Evolutionary conservation across 139 green algal species (phyloP).

Genomic region (Chlamydomonas sp.): DNA sequence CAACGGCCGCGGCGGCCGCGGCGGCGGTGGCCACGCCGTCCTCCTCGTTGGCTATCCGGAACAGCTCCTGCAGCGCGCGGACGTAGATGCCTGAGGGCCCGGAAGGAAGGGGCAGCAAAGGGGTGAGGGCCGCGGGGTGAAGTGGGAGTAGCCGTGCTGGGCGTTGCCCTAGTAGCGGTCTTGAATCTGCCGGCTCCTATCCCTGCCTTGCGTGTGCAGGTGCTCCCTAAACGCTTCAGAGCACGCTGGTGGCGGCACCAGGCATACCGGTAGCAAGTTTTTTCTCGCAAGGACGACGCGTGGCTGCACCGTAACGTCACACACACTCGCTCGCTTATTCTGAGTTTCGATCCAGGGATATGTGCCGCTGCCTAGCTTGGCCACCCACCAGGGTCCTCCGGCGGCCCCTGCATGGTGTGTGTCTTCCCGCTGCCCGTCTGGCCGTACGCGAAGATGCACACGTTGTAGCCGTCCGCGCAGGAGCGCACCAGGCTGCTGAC

Average conservation of each 20-base stretch:
- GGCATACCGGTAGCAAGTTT: background rate
- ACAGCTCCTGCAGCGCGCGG: constrained; percentile 56
- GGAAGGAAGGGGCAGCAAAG: too few relatives aligned
- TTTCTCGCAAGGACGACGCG: background rate
- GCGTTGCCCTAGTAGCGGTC: too few relatives aligned
- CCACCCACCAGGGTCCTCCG: constrained; percentile 41
- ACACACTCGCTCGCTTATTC: too few relatives aligned
- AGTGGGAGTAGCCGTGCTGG: too few relatives aligned
- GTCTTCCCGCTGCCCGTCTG: constrained; percentile 90
- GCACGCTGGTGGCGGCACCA: too few relatives aligned
- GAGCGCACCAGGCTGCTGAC: constrained; percentile 61
- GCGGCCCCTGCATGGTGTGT: constrained; percentile 79
- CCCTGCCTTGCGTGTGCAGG: too few relatives aligned
- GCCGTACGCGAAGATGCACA: constrained; percentile 87
- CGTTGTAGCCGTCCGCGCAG: constrained; percentile 71
- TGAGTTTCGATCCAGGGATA: too few relatives aligned
- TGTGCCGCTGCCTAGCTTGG: background rate
- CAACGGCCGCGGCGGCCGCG: background rate
- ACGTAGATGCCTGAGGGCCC: constrained; percentile 51
- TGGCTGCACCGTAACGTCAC: background rate
- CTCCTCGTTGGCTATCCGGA: constrained; percentile 58
- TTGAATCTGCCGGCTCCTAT: too few relatives aligned
- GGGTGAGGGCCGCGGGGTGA: too few relatives aligned
- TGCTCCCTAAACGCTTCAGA: too few relatives aligned
- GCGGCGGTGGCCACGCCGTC: background rate